Conservation (phyloP, 2,329 filamentous ascomycete species). For the Claviceps cyperi region DNA sequence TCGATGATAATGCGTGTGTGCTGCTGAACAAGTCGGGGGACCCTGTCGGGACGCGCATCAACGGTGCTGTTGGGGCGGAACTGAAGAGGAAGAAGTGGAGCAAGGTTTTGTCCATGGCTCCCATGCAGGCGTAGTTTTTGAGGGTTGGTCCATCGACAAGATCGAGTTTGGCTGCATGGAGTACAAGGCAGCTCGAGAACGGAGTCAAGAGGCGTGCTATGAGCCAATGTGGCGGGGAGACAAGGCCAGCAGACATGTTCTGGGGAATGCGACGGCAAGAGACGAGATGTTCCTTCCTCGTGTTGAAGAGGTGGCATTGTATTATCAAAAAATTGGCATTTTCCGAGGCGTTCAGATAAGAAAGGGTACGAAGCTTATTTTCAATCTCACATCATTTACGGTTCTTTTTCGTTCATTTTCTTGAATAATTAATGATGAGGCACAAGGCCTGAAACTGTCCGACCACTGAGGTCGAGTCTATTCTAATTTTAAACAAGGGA, state of each 20-base stretch:
- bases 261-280: not conserved
- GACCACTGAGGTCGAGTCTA: not conserved
- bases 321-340: constrained; percentile 20
- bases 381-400: constrained; percentile 3
- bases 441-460: not conserved
- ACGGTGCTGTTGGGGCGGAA: constrained; percentile 81
- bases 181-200: not conserved
- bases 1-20: constrained; percentile 97
- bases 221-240: not conserved
- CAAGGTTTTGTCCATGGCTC: constrained; percentile 92
- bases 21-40: constrained; percentile 94
- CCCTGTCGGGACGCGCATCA: constrained; percentile 83
- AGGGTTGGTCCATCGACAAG: not conserved
- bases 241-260: no score
- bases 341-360: constrained; percentile 20
- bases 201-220: constrained; percentile 7
- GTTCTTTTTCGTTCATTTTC: not conserved
- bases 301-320: constrained; percentile 16
- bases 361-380: constrained; percentile 7
- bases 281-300: constrained; percentile 1
- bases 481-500: not conserved
- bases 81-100: constrained; percentile 90
- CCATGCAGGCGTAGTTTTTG: constrained; percentile 43
- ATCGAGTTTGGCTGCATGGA: not conserved
- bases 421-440: not conserved